Evolutionary conservation across 441 rosid genomes (phyloP).

Genomic region (Aleurites moluccanus): DNA sequence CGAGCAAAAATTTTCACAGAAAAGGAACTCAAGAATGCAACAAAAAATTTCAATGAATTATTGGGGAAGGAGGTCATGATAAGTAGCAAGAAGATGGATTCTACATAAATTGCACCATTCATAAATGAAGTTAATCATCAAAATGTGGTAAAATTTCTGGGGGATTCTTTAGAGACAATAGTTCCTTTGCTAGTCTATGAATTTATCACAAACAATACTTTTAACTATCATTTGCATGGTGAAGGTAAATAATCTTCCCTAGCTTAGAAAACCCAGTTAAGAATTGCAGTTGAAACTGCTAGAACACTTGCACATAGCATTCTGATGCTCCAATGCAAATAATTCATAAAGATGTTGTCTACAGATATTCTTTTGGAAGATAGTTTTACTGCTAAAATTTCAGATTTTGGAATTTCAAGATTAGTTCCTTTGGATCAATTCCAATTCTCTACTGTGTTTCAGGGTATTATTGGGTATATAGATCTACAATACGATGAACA

Average conservation of each 20-base stretch:
- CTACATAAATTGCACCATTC: not conserved
- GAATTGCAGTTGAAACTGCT: too few relatives aligned
- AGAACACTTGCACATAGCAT: too few relatives aligned
- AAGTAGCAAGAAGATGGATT: not conserved
- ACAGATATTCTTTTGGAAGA: too few relatives aligned
- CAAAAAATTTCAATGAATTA: too few relatives aligned
- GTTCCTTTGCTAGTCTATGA: too few relatives aligned
- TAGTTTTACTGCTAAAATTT: too few relatives aligned
- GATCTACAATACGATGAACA: conserved; percentile 4
- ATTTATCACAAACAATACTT: not conserved
- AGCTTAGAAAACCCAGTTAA: not conserved
- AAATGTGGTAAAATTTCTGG: too few relatives aligned
- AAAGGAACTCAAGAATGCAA: not conserved
- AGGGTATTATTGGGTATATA: not conserved
- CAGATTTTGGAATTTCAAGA: not conserved
- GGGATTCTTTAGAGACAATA: too few relatives aligned
- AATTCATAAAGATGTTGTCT: too few relatives aligned
- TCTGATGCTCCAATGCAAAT: too few relatives aligned
- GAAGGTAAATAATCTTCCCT: not conserved
- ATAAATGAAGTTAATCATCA: not conserved
- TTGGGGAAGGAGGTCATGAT: too few relatives aligned
- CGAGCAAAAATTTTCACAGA: not conserved
- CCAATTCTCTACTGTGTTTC: not conserved
- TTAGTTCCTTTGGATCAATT: not conserved
- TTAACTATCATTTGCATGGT: not conserved